Base-by-base conservation (phyloP, 2,329 filamentous ascomycete genomes). In the Ophiocordyceps polyrhachis-furcata region DNA sequence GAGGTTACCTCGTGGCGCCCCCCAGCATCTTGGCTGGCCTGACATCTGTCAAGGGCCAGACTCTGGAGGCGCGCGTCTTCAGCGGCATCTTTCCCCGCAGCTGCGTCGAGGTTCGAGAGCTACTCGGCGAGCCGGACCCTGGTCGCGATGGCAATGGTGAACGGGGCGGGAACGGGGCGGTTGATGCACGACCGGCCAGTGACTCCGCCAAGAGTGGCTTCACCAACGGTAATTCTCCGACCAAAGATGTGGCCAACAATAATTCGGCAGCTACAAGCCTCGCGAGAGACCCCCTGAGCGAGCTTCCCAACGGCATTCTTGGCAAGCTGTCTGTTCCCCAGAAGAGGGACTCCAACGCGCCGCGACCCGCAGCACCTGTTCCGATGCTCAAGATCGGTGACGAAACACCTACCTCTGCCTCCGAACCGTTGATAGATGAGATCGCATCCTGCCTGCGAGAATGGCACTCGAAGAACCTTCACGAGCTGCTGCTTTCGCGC, bases 331-430 rank as follows among this genome's bases (percentile, higher is more conserved):
- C 72, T 9, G 54, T 69, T 4, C 65, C 67, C 5, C 58, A 70
- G 42, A 63, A 67, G 50, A 74, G 80, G 49, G 76, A 87, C 53
- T 78, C 79, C 2, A 70, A 75, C 56, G 74, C 69, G 21, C 78
- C 79, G 12, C 86, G 85, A 53, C 91, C 89, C 28, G 76, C 86
- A 12, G 93, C 93, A 12, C 91, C 91, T 0, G 88, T 98, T 9
- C 91, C 91, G 5, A 91, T 96, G 83, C 72, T 98, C 44, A 94
- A 95, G 62, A 89, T 98, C 58, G 91, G 91, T 47, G 91, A 98
- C 57, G 91, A 98, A 66, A 94, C 87, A 2, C 85, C 88, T 1
- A 93, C 86, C 0, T 95, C 87, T 6, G 70, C 76, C 15, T 79
- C 83, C 9, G 93, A 98, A 59, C 91, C 91, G 2, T 64, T 98